Conservation (phyloP, 805 yeast species). For the Sporopachydermia lactativora region DNA sequence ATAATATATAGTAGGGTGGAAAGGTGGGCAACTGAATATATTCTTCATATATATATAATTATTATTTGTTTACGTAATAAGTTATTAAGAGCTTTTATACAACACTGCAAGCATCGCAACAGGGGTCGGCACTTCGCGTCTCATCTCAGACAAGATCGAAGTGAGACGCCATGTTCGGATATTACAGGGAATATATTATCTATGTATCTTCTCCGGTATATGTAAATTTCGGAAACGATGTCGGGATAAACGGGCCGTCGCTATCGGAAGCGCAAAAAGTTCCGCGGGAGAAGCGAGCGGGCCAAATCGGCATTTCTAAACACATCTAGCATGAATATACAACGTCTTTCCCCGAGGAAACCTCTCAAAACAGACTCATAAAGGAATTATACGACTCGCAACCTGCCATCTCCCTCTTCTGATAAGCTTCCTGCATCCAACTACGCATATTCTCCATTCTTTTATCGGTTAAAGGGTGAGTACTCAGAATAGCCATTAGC, state of each 20-base stretch:
- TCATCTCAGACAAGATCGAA: too few relatives aligned
- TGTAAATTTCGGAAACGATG: neutral
- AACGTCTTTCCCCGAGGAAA: neutral
- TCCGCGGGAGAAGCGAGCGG: neutral
- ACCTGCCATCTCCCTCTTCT: constrained; percentile 26
- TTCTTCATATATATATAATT: too few relatives aligned
- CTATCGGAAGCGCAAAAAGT: neutral
- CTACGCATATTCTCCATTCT: constrained; percentile 53
- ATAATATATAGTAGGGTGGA: too few relatives aligned
- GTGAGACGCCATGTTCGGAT: too few relatives aligned
- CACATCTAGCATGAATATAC: neutral
- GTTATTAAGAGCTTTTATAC: too few relatives aligned
- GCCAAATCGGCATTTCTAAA: neutral
- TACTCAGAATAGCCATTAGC: constrained; percentile 54
- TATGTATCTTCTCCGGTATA: too few relatives aligned
- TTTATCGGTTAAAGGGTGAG: constrained; percentile 78
- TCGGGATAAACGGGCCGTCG: neutral
- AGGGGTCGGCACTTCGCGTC: too few relatives aligned
- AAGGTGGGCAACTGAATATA: too few relatives aligned
- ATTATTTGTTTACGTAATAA: too few relatives aligned
- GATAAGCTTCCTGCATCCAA: constrained; percentile 39
- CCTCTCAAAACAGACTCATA: neutral
- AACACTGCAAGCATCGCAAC: too few relatives aligned
- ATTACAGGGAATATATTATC: too few relatives aligned
- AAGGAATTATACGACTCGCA: constrained; percentile 18